Evolutionary conservation across 495 filamentous ascomycete species (phyloP).

Genomic region (Neurospora sp.): DNA sequence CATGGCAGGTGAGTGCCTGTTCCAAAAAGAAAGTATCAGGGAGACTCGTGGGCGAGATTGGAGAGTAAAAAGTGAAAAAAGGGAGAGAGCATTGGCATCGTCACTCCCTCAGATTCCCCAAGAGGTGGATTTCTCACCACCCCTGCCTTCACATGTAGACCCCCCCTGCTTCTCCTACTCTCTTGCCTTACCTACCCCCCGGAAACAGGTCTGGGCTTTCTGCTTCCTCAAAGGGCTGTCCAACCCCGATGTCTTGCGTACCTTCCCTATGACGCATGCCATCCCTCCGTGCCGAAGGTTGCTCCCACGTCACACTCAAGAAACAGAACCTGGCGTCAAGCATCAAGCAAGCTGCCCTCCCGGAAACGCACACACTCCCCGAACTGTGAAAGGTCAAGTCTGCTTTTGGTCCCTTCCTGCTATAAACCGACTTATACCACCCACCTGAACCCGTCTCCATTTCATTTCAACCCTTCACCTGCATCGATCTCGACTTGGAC

Average conservation of each 20-base stretch:
- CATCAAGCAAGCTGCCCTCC: not conserved
- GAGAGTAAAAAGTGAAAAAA: not conserved
- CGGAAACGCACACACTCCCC: not conserved
- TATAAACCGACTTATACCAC: slow-evolving; percentile 7
- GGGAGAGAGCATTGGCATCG: not conserved
- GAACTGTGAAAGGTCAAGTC: not conserved
- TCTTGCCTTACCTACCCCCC: not conserved
- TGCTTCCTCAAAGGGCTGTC: not conserved
- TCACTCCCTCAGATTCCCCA: not conserved
- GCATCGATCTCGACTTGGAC: not conserved
- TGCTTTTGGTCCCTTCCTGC: not conserved
- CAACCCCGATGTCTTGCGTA: slow-evolving; percentile 1
- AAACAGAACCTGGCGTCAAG: not conserved
- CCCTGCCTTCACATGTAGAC: not conserved
- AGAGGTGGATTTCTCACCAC: not conserved
- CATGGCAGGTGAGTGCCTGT: not conserved
- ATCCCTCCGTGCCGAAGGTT: not conserved
- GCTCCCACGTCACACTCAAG: slow-evolving; percentile 4
- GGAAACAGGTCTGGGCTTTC: not conserved
- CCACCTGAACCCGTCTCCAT: not conserved
- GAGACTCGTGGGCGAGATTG: not conserved
- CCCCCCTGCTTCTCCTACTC: not conserved
- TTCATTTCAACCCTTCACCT: not conserved
- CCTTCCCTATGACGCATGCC: slow-evolving; percentile 15
- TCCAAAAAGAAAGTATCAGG: not conserved